Percentiles rank a stretch among this genome's conserved stretches.
These are phyloP conservation scores for Anthracocystis setariae DNA, from an alignment of 1,284 basidiomycete species.

Conservation along the genomic window DNA sequence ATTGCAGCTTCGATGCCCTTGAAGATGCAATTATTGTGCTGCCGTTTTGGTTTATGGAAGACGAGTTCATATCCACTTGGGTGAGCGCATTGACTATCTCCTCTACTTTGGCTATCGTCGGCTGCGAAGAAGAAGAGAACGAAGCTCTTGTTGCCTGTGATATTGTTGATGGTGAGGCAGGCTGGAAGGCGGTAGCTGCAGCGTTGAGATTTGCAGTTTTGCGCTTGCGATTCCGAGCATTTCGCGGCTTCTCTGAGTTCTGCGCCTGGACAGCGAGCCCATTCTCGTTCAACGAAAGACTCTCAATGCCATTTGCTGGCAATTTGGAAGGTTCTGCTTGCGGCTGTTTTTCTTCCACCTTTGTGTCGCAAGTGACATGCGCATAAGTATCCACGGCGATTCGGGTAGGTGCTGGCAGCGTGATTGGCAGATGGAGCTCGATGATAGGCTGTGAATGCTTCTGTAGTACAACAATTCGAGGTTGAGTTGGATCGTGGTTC, in stretches of 20 bases:
- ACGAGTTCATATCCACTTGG: background rate
- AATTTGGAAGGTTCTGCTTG: conserved; percentile 4
- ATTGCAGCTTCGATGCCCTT: background rate
- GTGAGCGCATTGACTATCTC: background rate
- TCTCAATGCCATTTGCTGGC: too few species aligned
- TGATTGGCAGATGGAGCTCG: conserved; percentile 27
- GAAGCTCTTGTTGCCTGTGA: background rate
- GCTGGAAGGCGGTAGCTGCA: conserved; percentile 22
- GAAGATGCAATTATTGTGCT: background rate
- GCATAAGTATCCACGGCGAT: conserved; percentile 22
- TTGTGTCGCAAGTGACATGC: background rate
- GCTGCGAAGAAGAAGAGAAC: too few species aligned
- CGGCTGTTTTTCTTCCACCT: background rate
- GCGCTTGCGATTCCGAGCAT: background rate
- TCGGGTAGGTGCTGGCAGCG: conserved; percentile 24
- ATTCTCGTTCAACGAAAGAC: too few species aligned
- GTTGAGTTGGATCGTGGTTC: conserved; percentile 2
- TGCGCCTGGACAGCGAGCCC: background rate
- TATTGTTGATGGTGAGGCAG: background rate
- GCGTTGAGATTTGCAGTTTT: conserved; percentile 16
- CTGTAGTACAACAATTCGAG: conserved; percentile 15
- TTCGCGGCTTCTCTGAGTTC: background rate
- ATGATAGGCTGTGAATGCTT: conserved; percentile 17
- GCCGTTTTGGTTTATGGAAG: background rate
- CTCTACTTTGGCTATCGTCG: background rate